These are phyloP conservation scores for Pythium sp. DNA, from an alignment of 352 stramenopile genomes.

Conservation along the genomic window DNA sequence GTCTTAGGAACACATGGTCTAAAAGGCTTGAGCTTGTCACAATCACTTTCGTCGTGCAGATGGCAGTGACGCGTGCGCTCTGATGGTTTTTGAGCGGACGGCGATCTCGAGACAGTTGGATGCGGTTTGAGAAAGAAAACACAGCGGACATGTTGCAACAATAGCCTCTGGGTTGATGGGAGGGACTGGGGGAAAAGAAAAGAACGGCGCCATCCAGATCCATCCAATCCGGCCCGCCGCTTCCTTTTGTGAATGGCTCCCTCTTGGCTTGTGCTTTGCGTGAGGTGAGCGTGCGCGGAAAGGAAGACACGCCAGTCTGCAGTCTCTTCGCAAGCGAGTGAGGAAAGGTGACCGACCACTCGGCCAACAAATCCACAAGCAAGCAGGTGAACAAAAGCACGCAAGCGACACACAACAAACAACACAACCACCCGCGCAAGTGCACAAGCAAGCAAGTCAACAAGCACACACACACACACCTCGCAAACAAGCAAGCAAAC, in stretches of 20 bases:
- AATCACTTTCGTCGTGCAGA: background rate
- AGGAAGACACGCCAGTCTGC: background rate
- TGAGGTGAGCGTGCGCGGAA: background rate
- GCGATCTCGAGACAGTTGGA: background rate
- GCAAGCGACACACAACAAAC: background rate
- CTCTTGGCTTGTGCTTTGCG: background rate
- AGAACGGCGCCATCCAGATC: slow-evolving; percentile 10
- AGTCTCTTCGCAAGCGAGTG: slow-evolving; percentile 1
- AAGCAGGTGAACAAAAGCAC: background rate
- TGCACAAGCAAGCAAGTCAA: background rate
- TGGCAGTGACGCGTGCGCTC: background rate
- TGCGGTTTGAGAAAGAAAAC: background rate
- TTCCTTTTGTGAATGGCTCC: slow-evolving; percentile 16
- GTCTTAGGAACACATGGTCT: too few relatives aligned
- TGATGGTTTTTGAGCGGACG: slow-evolving; percentile 1
- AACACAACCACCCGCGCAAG: background rate
- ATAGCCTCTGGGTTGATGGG: background rate
- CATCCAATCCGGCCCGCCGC: slow-evolving; percentile 1
- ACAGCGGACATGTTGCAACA: background rate
- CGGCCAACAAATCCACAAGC: background rate
- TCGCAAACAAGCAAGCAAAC: background rate
- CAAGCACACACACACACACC: too few relatives aligned
- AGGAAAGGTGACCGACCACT: slow-evolving; percentile 1
- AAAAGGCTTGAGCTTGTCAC: background rate
- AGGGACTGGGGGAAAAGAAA: slow-evolving; percentile 13